Percentiles rank a stretch among this genome's conserved stretches.
These are phyloP conservation scores for Stereocaulon alpinum DNA, from an alignment of 495 filamentous ascomycete genomes.

Conservation along the genomic window DNA sequence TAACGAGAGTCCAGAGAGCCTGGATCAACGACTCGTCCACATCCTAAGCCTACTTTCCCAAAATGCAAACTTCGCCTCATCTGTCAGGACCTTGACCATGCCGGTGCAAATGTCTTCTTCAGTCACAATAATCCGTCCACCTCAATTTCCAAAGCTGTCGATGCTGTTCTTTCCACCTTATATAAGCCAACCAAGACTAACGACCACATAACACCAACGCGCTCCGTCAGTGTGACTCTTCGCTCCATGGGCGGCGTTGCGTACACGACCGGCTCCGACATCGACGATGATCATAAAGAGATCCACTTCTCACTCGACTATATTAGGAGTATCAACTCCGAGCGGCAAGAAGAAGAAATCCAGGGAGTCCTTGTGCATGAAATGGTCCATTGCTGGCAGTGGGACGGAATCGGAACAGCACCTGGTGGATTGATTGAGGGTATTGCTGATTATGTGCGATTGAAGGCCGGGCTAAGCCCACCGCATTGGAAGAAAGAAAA, in stretches of 20 bases:
- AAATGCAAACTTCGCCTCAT: slow-evolving; percentile 61
- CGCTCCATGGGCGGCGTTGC: slow-evolving; percentile 73
- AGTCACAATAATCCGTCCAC: slow-evolving; percentile 42
- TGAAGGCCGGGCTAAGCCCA: slow-evolving; percentile 61
- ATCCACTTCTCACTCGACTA: slow-evolving; percentile 82
- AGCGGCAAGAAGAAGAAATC: slow-evolving; percentile 48
- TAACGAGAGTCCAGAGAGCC: neutral
- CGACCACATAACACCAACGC: slow-evolving; percentile 41
- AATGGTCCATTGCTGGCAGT: slow-evolving; percentile 93
- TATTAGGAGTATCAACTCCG: slow-evolving; percentile 40
- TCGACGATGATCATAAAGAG: slow-evolving; percentile 87
- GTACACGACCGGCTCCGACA: slow-evolving; percentile 72
- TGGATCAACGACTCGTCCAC: slow-evolving; percentile 8
- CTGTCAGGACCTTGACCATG: slow-evolving; percentile 56
- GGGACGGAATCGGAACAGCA: slow-evolving; percentile 49
- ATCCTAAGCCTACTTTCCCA: slow-evolving; percentile 27
- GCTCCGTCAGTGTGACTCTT: slow-evolving; percentile 82
- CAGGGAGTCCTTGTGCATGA: slow-evolving; percentile 81
- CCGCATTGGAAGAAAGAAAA: slow-evolving; percentile 69
- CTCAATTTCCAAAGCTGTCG: slow-evolving; percentile 55
- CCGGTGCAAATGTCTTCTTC: slow-evolving; percentile 54
- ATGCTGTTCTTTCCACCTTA: slow-evolving; percentile 33
- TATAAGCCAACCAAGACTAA: slow-evolving; percentile 15
- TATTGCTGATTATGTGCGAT: slow-evolving; percentile 85
- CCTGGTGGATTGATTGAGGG: slow-evolving; percentile 85